These are phyloP conservation scores for Malus orientalis DNA, from an alignment of 306 rosid species.

Conservation along the genomic window DNA sequence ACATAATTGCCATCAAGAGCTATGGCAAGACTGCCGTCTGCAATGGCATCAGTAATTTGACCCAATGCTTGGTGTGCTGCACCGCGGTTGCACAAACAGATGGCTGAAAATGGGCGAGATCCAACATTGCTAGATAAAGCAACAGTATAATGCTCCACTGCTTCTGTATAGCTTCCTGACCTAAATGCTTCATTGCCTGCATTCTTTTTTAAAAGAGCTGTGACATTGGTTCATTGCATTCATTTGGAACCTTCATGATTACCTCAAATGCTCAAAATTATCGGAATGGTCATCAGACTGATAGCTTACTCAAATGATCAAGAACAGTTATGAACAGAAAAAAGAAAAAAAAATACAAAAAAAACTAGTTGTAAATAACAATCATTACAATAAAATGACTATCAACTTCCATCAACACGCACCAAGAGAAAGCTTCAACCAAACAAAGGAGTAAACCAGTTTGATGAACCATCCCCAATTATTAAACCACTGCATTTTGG, in stretches of 20 bases:
- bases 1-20: slow-evolving; percentile 74
- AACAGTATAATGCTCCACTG: slow-evolving; percentile 66
- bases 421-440: background rate
- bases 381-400: background rate
- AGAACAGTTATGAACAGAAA: background rate
- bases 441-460: background rate
- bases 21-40: slow-evolving; percentile 87
- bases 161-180: slow-evolving; percentile 57
- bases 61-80: slow-evolving; percentile 89
- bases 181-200: slow-evolving; percentile 81
- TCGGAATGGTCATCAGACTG: background rate
- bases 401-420: background rate
- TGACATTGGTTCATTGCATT: slow-evolving; percentile 3
- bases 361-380: background rate
- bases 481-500: background rate
- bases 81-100: slow-evolving; percentile 91
- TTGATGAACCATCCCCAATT: too few relatives aligned
- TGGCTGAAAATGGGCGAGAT: slow-evolving; percentile 75
- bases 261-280: background rate
- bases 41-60: slow-evolving; percentile 85
- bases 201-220: slow-evolving; percentile 38
- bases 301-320: background rate
- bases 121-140: slow-evolving; percentile 65
- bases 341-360: background rate
- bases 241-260: slow-evolving; percentile 1